Percentiles rank a stretch among this genome's conserved stretches.
Conservation (phyloP, 2,329 filamentous ascomycete species). For the Penicillium sp. region DNA sequence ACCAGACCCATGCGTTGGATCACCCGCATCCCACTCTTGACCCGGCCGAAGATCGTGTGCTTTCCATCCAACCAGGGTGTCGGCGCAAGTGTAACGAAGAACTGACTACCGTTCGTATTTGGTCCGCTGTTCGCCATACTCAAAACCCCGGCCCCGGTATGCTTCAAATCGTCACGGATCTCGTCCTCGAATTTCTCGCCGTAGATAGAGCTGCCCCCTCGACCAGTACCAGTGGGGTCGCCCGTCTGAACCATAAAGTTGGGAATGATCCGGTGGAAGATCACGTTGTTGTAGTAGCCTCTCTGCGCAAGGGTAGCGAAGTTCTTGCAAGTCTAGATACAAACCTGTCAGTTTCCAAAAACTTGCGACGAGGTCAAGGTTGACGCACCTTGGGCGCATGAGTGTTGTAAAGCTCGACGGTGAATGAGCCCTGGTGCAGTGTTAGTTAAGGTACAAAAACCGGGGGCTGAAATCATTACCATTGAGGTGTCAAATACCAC, state of each 20-base stretch:
- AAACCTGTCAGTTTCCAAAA: slow-evolving; percentile 17
- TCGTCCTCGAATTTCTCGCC: slow-evolving; percentile 95
- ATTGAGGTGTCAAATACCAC: slow-evolving; percentile 83
- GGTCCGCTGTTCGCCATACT: slow-evolving; percentile 96
- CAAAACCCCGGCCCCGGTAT: slow-evolving; percentile 90
- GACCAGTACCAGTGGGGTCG: slow-evolving; percentile 90
- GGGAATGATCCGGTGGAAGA: slow-evolving; percentile 93
- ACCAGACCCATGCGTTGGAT: slow-evolving; percentile 87
- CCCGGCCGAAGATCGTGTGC: slow-evolving; percentile 93
- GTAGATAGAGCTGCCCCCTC: slow-evolving; percentile 86
- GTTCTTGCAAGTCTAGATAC: slow-evolving; percentile 72
- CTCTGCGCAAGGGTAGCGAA: slow-evolving; percentile 77
- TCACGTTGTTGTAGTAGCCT: slow-evolving; percentile 82
- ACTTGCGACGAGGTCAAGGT: neutral
- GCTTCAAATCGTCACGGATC: slow-evolving; percentile 74
- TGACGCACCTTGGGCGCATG: slow-evolving; percentile 72
- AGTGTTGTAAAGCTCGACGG: slow-evolving; percentile 82
- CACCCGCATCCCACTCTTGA: slow-evolving; percentile 79
- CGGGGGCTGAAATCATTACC: slow-evolving; percentile 52
- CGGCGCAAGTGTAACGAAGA: slow-evolving; percentile 92
- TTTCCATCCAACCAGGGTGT: slow-evolving; percentile 97
- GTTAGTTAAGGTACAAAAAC: slow-evolving; percentile 18
- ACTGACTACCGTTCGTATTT: slow-evolving; percentile 92
- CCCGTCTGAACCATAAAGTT: slow-evolving; percentile 97
- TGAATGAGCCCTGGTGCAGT: slow-evolving; percentile 69